Base-by-base conservation (phyloP, 1,284 basidiomycete species). In the Naganishia liquefaciens region DNA sequence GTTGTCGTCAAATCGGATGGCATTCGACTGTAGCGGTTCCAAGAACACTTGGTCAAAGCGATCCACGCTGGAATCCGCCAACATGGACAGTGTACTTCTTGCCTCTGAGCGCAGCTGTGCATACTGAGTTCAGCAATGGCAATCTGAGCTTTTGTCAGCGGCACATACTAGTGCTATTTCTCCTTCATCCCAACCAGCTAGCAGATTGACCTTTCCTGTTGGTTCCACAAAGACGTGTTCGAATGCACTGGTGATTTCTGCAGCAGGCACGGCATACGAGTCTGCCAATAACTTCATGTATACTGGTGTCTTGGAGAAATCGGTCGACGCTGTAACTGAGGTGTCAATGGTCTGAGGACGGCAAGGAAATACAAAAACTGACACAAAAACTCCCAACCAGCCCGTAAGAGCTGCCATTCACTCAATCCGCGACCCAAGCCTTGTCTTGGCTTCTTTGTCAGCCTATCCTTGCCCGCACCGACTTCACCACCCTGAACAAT, bases 41-140 rank as follows among this genome's bases (percentile, higher is more conserved):
- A 80, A 39, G 77, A 80, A 68, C 75, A 80, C 60, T 76, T 78
- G 65, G 75, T 77, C 73, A 54, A 79, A 77, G 44, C 70, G 70
- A 64, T 78, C 77, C 9, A 69, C 69, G 5, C 52, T 67, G 88
- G 80, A 6, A 80, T 79, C 70, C 87, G 85, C 42, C 21, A 79
- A 69, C 74, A 79, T 75, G 7, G 69, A 74, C 19, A 94, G 80
- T 0, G 90, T 90, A 70, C 84, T 82, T 52, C 82, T 80, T 0
- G 93, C 91, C 72, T 95, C 90, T 54, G 88, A 81, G 66, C 82
- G 82, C 50, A 95, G 83, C 91, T 93, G 69, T 37, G 15, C 10
- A n/a, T 15, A 11, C 28, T 25, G 42, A 9, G 37, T 44, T 5
- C 40, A 53, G 54, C 7, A 25, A 40, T 15, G 21, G 5, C 46